Conservation (phyloP, 768 basidiomycete species). For the Neoboletus magnificus region DNA sequence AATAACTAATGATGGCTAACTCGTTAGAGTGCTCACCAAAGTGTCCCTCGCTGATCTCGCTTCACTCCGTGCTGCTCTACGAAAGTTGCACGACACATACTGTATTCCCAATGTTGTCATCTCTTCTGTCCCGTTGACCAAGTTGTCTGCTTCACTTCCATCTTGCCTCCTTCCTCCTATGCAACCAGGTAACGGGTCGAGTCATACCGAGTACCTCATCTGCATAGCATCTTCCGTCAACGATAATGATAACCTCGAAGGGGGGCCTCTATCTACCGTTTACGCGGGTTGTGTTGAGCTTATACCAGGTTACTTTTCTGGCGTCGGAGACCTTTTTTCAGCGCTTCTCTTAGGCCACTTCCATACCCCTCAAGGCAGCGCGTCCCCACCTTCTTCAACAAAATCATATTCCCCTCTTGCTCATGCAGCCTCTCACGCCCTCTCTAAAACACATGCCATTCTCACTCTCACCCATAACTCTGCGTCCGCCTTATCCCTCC, state of each 20-base stretch:
- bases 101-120: constrained; percentile 85
- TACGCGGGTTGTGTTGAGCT: constrained; percentile 72
- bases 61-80: constrained; percentile 67
- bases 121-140: constrained; percentile 77
- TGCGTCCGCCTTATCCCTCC: constrained; percentile 44
- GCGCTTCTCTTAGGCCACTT: constrained; percentile 87
- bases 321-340: constrained; percentile 96
- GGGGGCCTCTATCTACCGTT: constrained; percentile 40
- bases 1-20: not conserved
- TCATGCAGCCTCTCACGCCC: constrained; percentile 59
- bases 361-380: constrained; percentile 25
- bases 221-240: constrained; percentile 71
- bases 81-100: constrained; percentile 71
- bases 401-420: constrained; percentile 14
- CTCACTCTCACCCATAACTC: constrained; percentile 58
- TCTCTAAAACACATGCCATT: constrained; percentile 74
- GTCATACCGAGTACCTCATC: constrained; percentile 51
- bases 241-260: constrained; percentile 13
- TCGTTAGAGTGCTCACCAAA: constrained; percentile 68
- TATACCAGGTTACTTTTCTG: constrained; percentile 90
- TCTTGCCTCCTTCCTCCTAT: constrained; percentile 34
- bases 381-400: not conserved
- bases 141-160: constrained; percentile 59
- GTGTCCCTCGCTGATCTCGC: constrained; percentile 60
- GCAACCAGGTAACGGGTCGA: not conserved